Evolutionary conservation across 176 grass and related monocot genomes (phyloP).

Genomic region (Aegilops sharonensis): DNA sequence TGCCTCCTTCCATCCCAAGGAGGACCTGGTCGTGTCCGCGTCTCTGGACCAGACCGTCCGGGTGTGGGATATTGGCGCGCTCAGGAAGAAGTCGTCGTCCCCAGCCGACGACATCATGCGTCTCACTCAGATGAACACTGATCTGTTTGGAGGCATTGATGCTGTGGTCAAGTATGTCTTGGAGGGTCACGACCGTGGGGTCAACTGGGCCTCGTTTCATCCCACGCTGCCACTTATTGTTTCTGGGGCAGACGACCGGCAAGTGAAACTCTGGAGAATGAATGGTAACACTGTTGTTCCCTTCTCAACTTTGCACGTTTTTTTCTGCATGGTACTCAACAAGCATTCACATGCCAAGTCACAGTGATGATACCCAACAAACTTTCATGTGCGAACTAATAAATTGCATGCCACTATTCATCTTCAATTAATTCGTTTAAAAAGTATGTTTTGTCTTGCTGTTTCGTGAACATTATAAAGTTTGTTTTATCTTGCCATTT

Average conservation of each 20-base stretch:
- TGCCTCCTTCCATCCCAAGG: constrained; percentile 89
- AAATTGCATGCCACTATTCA: neutral
- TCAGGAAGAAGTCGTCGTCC: constrained; percentile 71
- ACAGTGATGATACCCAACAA: neutral
- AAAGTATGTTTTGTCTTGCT: neutral
- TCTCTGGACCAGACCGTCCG: constrained; percentile 88
- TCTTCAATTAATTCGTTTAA: neutral
- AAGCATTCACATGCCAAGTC: neutral
- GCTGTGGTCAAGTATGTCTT: constrained; percentile 84
- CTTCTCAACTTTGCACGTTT: neutral
- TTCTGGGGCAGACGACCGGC: constrained; percentile 87
- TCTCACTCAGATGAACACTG: constrained; percentile 85
- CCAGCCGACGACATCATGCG: constrained; percentile 81
- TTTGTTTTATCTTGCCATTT: neutral
- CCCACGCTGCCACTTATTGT: constrained; percentile 78
- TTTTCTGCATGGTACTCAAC: neutral
- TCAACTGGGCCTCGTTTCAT: constrained; percentile 93
- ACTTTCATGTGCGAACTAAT: neutral
- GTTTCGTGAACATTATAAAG: neutral
- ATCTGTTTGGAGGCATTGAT: constrained; percentile 89
- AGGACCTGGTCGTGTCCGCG: constrained; percentile 84
- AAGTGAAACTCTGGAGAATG: constrained; percentile 94
- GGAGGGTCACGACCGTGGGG: constrained; percentile 90
- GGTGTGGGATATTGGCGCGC: constrained; percentile 79
- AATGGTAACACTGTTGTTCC: constrained; percentile 54